Evolutionary conservation across 2,329 filamentous ascomycete species (phyloP).

Genomic region (Stachybotrys echinatus): DNA sequence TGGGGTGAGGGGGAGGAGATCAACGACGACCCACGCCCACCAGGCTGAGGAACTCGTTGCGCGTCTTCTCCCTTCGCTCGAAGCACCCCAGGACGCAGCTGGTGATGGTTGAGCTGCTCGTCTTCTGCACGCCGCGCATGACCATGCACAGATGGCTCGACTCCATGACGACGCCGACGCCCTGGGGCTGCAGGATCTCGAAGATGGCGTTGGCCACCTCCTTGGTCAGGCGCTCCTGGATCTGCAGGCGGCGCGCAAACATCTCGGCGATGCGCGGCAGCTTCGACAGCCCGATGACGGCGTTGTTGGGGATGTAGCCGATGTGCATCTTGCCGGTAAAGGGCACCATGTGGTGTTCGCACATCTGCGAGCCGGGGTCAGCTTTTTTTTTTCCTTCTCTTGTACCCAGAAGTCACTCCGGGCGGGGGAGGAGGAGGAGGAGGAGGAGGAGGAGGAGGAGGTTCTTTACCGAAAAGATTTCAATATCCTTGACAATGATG

Average conservation of each 20-base stretch:
- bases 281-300: constrained; percentile 93
- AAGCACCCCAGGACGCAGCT: constrained; percentile 98
- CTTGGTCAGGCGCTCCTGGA: constrained; percentile 93
- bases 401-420: too few species aligned
- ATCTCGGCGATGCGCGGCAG: constrained; percentile 94
- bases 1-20: background rate
- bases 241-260: constrained; percentile 89
- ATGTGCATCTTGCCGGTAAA: constrained; percentile 99
- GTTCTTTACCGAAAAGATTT: constrained; percentile 68
- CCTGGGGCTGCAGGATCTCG: constrained; percentile 87
- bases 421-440: too few species aligned
- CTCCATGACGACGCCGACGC: constrained; percentile 96
- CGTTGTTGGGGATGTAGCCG: constrained; percentile 87
- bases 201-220: constrained; percentile 92
- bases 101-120: constrained; percentile 79
- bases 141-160: constrained; percentile 97
- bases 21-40: constrained; percentile 49
- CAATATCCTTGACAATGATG: constrained; percentile 97
- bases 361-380: constrained; percentile 27
- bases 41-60: constrained; percentile 91
- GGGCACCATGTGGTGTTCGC: constrained; percentile 95
- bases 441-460: too few species aligned
- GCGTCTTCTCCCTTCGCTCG: constrained; percentile 84
- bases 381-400: too few species aligned
- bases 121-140: constrained; percentile 97